Base-by-base conservation (phyloP, 169 alveolate genomes). In the Cryptosporidium ubiquitum region DNA sequence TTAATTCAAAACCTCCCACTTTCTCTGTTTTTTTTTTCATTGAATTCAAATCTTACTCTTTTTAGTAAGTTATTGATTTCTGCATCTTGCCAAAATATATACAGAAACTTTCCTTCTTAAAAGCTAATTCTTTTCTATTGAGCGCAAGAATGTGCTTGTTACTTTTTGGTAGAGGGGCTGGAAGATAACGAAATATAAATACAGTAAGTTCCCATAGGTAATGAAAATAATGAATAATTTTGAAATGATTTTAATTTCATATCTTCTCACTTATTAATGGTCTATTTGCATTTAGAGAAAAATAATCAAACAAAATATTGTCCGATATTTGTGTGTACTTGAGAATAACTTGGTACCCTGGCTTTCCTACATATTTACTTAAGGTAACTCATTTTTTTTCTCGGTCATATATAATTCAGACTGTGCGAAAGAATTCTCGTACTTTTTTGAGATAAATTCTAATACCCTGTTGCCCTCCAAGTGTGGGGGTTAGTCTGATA, bases 401-500 rank as follows among this genome's bases (percentile, higher is more conserved):
- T 5, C 14, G 52, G 14, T 44, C 14, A 42, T 42, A 6, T 42
- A 44, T n/a, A 44, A 3, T 47, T 20, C 55, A 3, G 20, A 47
- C 5, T 47, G 9, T 47, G 16, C 16, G 2, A 3, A 18, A 14
- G 23, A 47, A 47, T 10, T 55, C 18, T 55, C 20, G 66, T 55
- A 6, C 5, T 20, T 0, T 35, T 7, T 26, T 26, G 2, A 55
- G 14, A 26, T 20, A 10, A 3, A 10, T 23, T 40, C 47, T 61
- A 79, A 49, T 79, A 79, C 4, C 89, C 89, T 4, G 89, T 79
- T 9, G 89, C 89, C 26, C 89, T 61, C 89, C 89, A 79, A 14
- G 44, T 61, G 37, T 79, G 64, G 16, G 89, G 89, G 40, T 79
- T 79, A 3, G 89, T 79, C 35, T 79, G 89, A 39, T 60, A 79